A percentile compares a stretch with the other conserved stretches of the same genome.
phyloP scores from a whole-genome alignment of 352 stramenopile genomes.

The Pythium grandisporangium region DNA sequence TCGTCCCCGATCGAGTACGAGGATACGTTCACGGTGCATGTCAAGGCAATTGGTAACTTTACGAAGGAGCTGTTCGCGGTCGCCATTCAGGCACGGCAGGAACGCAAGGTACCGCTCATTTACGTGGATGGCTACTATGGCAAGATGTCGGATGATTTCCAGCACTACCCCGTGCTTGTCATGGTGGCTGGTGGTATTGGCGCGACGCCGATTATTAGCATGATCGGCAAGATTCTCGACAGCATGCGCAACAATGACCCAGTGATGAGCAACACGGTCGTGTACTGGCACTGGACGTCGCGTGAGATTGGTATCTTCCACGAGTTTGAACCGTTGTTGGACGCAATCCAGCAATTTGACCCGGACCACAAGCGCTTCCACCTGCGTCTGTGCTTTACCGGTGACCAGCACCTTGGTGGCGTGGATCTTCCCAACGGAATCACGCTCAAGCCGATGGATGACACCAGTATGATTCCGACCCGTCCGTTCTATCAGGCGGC shows the following conservation, averaged over 20 bases:
- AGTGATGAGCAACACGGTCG: constrained; percentile 52
- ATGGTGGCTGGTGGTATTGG: constrained; percentile 83
- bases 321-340: constrained; percentile 74
- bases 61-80: constrained; percentile 68
- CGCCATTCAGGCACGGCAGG: constrained; percentile 65
- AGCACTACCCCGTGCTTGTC: constrained; percentile 73
- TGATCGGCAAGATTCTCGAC: constrained; percentile 81
- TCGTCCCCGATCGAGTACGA: constrained; percentile 79
- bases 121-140: constrained; percentile 81
- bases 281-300: constrained; percentile 83
- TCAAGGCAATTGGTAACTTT: constrained; percentile 70
- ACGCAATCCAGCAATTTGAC: constrained; percentile 70
- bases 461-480: constrained; percentile 69
- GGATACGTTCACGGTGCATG: constrained; percentile 77
- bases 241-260: constrained; percentile 73
- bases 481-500: constrained; percentile 70
- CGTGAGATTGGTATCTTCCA: constrained; percentile 80
- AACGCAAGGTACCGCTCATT: constrained; percentile 72
- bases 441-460: constrained; percentile 71
- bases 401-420: constrained; percentile 66
- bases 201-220: constrained; percentile 82
- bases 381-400: constrained; percentile 69
- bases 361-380: constrained; percentile 57
- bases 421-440: constrained; percentile 70
- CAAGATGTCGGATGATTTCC: constrained; percentile 77